These are phyloP conservation scores for Cryphonectria carpinicola DNA, from an alignment of 2,329 filamentous ascomycete genomes.

Conservation along the genomic window DNA sequence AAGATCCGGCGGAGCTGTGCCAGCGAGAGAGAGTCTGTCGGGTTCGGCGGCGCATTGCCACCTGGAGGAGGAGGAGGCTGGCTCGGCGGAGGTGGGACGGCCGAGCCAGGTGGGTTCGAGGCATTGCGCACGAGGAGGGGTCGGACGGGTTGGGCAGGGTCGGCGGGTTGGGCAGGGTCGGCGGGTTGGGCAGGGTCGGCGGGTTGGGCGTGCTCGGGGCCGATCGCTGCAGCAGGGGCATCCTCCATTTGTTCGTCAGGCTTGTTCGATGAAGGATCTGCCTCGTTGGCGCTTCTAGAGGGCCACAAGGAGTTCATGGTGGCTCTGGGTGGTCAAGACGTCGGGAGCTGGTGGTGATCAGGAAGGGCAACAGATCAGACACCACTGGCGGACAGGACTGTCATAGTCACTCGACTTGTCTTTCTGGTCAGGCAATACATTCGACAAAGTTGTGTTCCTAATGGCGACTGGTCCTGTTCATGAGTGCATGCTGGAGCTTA, in stretches of 20 bases:
- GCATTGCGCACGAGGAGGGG: slow-evolving; percentile 38
- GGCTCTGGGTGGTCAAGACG: slow-evolving; percentile 17
- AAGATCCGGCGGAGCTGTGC: slow-evolving; percentile 75
- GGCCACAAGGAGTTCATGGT: slow-evolving; percentile 33
- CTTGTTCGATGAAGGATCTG: slow-evolving; percentile 10
- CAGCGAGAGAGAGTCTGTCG: slow-evolving; percentile 73
- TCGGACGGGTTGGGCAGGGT: slow-evolving; percentile 28
- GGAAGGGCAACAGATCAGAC: slow-evolving; percentile 15
- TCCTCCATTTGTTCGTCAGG: slow-evolving; percentile 22
- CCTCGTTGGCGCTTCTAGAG: slow-evolving; percentile 26
- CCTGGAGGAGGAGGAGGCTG: slow-evolving; percentile 36
- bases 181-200: slow-evolving; percentile 13
- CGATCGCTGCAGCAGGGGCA: slow-evolving; percentile 19
- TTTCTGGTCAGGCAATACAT: background rate
- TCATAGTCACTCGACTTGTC: slow-evolving; percentile 14
- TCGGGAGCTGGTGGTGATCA: slow-evolving; percentile 17
- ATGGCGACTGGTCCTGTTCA: slow-evolving; percentile 9
- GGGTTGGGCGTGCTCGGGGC: slow-evolving; percentile 14
- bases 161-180: too few relatives aligned
- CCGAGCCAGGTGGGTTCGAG: slow-evolving; percentile 32
- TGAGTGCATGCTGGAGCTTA: slow-evolving; percentile 12
- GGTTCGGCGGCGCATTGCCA: slow-evolving; percentile 36
- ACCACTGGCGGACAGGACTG: slow-evolving; percentile 1
- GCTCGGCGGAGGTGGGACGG: slow-evolving; percentile 26
- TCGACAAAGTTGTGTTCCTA: background rate